Conservation (phyloP, 495 filamentous ascomycete genomes). For the Xanthoparmelia taractica region DNA sequence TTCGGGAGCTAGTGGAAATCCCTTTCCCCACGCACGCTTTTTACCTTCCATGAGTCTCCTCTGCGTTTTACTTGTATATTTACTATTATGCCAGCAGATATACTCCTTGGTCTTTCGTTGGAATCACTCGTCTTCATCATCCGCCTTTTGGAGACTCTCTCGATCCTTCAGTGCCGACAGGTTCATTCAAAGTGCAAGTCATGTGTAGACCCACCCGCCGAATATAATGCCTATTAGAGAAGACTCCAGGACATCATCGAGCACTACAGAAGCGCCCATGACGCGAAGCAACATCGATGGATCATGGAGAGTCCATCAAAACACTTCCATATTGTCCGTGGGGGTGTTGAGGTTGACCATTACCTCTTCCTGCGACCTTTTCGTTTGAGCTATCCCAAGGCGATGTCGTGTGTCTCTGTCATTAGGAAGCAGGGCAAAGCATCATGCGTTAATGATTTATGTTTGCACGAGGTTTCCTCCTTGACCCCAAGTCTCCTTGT, state of each 20-base stretch:
- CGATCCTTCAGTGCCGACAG: neutral
- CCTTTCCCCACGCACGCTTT: too few species aligned
- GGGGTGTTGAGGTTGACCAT: neutral
- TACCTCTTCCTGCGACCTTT: neutral
- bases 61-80: too few species aligned
- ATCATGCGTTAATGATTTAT: neutral
- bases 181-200: neutral
- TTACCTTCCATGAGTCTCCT: too few species aligned
- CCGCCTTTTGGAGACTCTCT: neutral
- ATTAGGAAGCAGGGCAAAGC: neutral
- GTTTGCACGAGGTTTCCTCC: neutral
- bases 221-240: neutral
- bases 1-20: slow-evolving; percentile 1
- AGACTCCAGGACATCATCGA: neutral
- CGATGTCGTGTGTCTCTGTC: neutral
- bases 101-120: neutral
- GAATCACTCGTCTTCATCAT: neutral
- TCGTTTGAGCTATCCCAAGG: neutral
- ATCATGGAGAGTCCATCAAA: neutral
- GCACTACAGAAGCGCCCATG: neutral
- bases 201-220: neutral
- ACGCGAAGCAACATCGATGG: neutral
- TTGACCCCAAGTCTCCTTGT: neutral
- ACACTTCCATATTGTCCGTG: neutral
- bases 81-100: neutral